Evolutionary conservation across 2,329 filamentous ascomycete genomes (phyloP).

Genomic region (Graphiopsis chlorocephala): DNA sequence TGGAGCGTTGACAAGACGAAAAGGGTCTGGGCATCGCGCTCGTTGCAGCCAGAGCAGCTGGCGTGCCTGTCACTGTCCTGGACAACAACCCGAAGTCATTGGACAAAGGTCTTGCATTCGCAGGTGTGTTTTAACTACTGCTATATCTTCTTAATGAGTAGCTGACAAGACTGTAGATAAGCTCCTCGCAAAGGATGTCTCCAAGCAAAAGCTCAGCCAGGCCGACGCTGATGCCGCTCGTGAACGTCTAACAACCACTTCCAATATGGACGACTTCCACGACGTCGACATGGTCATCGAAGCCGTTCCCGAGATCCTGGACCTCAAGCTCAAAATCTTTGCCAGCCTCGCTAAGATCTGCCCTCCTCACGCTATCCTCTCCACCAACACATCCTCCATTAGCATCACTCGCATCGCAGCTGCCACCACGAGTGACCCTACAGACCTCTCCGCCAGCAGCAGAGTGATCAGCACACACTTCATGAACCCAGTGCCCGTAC

Average conservation of each 20-base stretch:
- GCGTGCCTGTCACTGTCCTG: constrained; percentile 79
- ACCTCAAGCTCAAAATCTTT: constrained; percentile 87
- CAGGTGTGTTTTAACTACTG: constrained; percentile 53
- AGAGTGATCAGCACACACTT: constrained; percentile 95
- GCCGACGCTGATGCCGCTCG: constrained; percentile 73
- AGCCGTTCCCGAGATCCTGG: constrained; percentile 79
- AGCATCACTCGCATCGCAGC: constrained; percentile 95
- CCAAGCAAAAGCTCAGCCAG: constrained; percentile 80
- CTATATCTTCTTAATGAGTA: background rate
- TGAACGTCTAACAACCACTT: constrained; percentile 66
- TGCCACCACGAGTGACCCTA: constrained; percentile 72
- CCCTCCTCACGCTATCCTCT: constrained; percentile 80
- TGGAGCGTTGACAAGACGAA: background rate
- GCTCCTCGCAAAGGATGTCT: constrained; percentile 86
- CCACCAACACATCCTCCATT: constrained; percentile 98
- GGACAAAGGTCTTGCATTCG: constrained; percentile 86
- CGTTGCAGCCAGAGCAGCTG: constrained; percentile 81
- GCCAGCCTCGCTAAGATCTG: constrained; percentile 75
- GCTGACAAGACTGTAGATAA: constrained; percentile 60
- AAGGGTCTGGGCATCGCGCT: constrained; percentile 94
- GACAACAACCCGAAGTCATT: constrained; percentile 82
- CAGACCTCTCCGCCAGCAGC: constrained; percentile 74
- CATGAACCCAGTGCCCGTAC: constrained; percentile 97
- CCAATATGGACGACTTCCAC: constrained; percentile 71
- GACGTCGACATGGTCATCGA: constrained; percentile 97